These are phyloP conservation scores for Hymenoscyphus infarciens DNA, from an alignment of 2,329 filamentous ascomycete genomes.

Conservation along the genomic window DNA sequence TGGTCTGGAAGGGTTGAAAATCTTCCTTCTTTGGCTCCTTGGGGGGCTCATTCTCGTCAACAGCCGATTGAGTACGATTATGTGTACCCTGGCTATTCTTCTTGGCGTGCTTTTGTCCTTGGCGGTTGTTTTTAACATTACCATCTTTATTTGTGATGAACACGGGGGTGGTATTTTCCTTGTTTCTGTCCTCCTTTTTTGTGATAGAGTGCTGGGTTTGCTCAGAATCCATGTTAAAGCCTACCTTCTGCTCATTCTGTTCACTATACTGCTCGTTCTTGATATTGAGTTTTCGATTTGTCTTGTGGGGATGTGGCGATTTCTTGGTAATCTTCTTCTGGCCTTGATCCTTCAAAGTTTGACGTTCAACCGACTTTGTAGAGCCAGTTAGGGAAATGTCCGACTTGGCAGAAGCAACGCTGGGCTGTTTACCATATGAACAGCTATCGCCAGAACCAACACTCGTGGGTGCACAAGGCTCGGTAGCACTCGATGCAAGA, in stretches of 20 bases:
- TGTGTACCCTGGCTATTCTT: not conserved
- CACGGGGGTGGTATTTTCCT: not conserved
- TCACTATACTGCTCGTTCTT: not conserved
- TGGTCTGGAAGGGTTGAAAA: not conserved
- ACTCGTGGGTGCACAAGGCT: not conserved
- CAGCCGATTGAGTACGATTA: not conserved
- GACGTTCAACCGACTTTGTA: not conserved
- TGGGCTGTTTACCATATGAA: not conserved
- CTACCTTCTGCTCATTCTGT: not conserved
- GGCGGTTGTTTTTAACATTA: not conserved
- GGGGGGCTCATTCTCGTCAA: not conserved
- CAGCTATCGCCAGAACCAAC: not conserved
- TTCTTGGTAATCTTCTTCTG: not conserved
- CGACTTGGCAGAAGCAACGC: slow-evolving; percentile 1
- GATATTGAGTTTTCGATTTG: not conserved
- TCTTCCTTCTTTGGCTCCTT: not conserved
- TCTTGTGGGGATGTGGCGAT: not conserved
- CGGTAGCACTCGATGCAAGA: not conserved
- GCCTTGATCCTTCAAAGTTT: slow-evolving; percentile 1
- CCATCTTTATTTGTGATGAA: not conserved
- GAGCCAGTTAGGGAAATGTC: not conserved
- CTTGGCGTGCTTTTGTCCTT: not conserved
- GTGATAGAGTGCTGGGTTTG: not conserved
- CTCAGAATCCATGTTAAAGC: not conserved
- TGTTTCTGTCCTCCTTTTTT: not conserved